These are phyloP conservation scores for Tritrichomonas foetus DNA, from an alignment of 208 protist genomes.

Conservation along the genomic window DNA sequence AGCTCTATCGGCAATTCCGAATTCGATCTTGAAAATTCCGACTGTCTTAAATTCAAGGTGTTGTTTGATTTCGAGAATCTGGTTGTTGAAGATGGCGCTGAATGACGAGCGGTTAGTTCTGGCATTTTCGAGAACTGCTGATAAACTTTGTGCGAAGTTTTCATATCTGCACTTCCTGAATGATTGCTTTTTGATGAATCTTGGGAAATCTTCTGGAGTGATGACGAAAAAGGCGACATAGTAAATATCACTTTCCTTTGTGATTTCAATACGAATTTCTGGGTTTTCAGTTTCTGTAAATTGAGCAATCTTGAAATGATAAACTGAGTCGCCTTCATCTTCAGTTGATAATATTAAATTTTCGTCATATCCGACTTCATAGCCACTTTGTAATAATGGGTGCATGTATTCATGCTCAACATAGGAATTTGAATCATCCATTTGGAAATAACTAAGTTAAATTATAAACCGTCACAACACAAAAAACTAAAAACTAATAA, in stretches of 20 bases:
- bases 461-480: too few species aligned
- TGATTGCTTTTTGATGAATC: not conserved
- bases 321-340: too few species aligned
- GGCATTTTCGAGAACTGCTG: not conserved
- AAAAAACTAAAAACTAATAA: too few species aligned
- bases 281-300: too few species aligned
- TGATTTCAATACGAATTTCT: not conserved
- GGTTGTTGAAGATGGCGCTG: not conserved
- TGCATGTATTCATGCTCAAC: too few species aligned
- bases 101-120: not conserved
- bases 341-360: too few species aligned
- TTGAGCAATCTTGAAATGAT: too few species aligned
- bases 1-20: not conserved
- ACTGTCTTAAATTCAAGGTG: slow-evolving; percentile 34
- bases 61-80: not conserved
- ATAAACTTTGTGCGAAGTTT: not conserved
- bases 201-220: not conserved
- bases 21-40: not conserved
- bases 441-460: too few species aligned
- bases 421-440: too few species aligned
- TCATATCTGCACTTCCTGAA: not conserved
- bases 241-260: slow-evolving; percentile 4
- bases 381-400: too few species aligned
- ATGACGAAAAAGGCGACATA: not conserved
- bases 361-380: too few species aligned